Evolutionary conservation across 2,329 filamentous ascomycete species (phyloP).

Genomic region (Apiospora phragmitis): DNA sequence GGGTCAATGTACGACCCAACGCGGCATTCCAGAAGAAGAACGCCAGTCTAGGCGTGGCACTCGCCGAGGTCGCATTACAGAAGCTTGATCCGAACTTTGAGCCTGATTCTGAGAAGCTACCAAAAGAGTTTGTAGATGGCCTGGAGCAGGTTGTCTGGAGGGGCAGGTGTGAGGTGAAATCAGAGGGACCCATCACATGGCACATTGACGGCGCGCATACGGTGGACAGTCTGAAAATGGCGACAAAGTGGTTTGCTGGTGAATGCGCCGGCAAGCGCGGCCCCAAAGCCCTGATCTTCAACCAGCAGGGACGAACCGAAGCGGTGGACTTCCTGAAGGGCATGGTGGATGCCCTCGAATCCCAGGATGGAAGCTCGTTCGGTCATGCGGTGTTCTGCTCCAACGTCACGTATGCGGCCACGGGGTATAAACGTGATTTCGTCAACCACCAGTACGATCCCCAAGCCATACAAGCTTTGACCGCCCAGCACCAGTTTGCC

Average conservation of each 20-base stretch:
- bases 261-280: constrained; percentile 35
- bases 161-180: constrained; percentile 71
- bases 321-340: constrained; percentile 42
- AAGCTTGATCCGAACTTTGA: constrained; percentile 41
- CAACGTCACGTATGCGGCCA: constrained; percentile 61
- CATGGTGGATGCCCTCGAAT: constrained; percentile 39
- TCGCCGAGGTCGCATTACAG: constrained; percentile 50
- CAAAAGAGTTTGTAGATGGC: constrained; percentile 67
- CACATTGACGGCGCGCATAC: constrained; percentile 94
- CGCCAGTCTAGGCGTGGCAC: constrained; percentile 46
- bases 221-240: constrained; percentile 80
- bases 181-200: constrained; percentile 66
- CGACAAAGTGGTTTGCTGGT: constrained; percentile 76
- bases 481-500: constrained; percentile 53
- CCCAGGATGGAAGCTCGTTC: constrained; percentile 48
- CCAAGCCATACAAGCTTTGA: constrained; percentile 51
- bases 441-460: constrained; percentile 57
- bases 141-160: constrained; percentile 75
- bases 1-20: constrained; percentile 50
- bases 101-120: constrained; percentile 39
- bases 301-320: constrained; percentile 17
- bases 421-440: constrained; percentile 57
- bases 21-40: constrained; percentile 62
- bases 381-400: constrained; percentile 81
- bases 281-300: constrained; percentile 69